Conservation (phyloP, 2,329 filamentous ascomycete species). For the Corinectria fuckeliana region DNA sequence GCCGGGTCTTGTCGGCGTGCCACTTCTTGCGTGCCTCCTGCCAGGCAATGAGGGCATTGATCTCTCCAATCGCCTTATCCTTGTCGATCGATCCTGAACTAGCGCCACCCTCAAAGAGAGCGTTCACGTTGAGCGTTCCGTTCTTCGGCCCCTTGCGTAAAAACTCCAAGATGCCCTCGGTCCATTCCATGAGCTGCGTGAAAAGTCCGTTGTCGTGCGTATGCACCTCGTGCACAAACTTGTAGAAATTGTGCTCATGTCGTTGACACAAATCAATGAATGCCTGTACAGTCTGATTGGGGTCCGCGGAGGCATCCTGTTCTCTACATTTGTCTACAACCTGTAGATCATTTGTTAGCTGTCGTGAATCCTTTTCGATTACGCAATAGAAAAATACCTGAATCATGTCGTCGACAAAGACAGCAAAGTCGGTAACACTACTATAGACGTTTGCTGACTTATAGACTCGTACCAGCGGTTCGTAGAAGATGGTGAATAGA, state of each 20-base stretch:
- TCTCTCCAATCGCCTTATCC: conserved; percentile 75
- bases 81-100: conserved; percentile 73
- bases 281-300: conserved; percentile 96
- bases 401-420: conserved; percentile 93
- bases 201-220: conserved; percentile 96
- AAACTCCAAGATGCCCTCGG: conserved; percentile 94
- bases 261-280: conserved; percentile 97
- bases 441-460: conserved; percentile 98
- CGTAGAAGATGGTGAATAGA: conserved; percentile 98
- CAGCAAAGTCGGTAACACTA: conserved; percentile 94
- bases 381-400: conserved; percentile 56
- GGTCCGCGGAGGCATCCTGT: conserved; percentile 88
- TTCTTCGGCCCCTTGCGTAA: conserved; percentile 84
- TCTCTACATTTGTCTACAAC: conserved; percentile 70
- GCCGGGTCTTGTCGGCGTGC: conserved; percentile 96
- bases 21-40: conserved; percentile 96
- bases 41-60: conserved; percentile 88
- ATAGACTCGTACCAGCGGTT: conserved; percentile 94
- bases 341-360: conserved; percentile 42
- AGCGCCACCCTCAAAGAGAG: conserved; percentile 82
- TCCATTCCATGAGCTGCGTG: conserved; percentile 94
- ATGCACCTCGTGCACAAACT: conserved; percentile 98
- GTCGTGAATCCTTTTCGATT: background rate
- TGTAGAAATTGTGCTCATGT: conserved; percentile 97
- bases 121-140: conserved; percentile 92